phyloP scores from a whole-genome alignment of 768 basidiomycete species.

The Auricularia sp. region DNA sequence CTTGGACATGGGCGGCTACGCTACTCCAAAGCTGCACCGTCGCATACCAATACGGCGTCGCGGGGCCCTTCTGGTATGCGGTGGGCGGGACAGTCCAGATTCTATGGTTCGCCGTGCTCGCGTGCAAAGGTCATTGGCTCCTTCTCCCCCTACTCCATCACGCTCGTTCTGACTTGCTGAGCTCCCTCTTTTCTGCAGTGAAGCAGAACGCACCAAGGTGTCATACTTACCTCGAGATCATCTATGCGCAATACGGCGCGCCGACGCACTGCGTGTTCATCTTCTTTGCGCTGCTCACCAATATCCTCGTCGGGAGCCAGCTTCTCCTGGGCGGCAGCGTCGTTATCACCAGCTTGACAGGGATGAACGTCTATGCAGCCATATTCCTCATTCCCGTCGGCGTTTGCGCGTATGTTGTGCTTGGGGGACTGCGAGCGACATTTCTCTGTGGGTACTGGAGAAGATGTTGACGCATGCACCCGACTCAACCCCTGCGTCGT shows the following conservation, averaged over 20 bases:
- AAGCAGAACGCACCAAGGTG: slow-evolving; percentile 52
- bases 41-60: slow-evolving; percentile 22
- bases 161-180: neutral
- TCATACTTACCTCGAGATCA: slow-evolving; percentile 50
- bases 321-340: slow-evolving; percentile 39
- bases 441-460: slow-evolving; percentile 18
- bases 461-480: slow-evolving; percentile 19
- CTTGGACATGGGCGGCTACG: slow-evolving; percentile 50
- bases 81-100: slow-evolving; percentile 45
- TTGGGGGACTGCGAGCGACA: slow-evolving; percentile 25
- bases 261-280: slow-evolving; percentile 38
- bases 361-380: slow-evolving; percentile 35
- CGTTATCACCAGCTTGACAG: slow-evolving; percentile 34
- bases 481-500: too few species aligned
- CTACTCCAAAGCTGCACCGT: slow-evolving; percentile 44
- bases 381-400: slow-evolving; percentile 37
- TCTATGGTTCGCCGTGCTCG: slow-evolving; percentile 33
- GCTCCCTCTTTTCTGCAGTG: slow-evolving; percentile 14
- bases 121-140: slow-evolving; percentile 14
- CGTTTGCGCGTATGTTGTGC: slow-evolving; percentile 29
- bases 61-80: slow-evolving; percentile 28
- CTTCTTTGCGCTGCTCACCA: slow-evolving; percentile 42
- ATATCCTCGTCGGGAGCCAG: slow-evolving; percentile 40
- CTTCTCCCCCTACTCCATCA: neutral
- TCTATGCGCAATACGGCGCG: slow-evolving; percentile 38